Conservation (phyloP, 139 green algal genomes). For the Marvania coccoides region DNA sequence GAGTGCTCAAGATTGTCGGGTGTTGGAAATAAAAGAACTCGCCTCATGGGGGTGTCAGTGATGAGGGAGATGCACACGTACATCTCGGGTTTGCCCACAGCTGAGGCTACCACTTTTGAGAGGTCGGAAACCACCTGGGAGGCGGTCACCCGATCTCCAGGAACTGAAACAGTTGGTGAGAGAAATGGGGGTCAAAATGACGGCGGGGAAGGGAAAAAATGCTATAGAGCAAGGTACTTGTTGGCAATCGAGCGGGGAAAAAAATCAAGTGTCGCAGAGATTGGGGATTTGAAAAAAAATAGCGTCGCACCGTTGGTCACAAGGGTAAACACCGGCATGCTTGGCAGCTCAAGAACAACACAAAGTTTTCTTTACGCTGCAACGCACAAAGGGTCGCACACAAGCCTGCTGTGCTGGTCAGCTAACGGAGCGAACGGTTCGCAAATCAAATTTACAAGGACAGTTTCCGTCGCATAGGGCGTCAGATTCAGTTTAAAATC, state of each 20-base stretch:
- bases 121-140: background rate
- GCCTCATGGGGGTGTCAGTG: background rate
- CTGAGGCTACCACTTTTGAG: background rate
- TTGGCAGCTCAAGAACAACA: background rate
- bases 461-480: too few relatives aligned
- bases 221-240: background rate
- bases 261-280: background rate
- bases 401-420: too few relatives aligned
- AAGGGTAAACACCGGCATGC: background rate
- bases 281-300: background rate
- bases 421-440: too few relatives aligned
- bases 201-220: too few relatives aligned
- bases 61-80: background rate
- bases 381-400: too few relatives aligned
- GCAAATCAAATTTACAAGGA: too few relatives aligned
- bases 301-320: background rate
- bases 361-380: too few relatives aligned
- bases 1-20: too few relatives aligned
- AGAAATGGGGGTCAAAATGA: too few relatives aligned
- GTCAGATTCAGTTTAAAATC: too few relatives aligned
- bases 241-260: background rate
- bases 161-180: too few relatives aligned
- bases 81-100: background rate
- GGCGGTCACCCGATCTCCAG: background rate
- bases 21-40: too few relatives aligned